Evolutionary conservation across 2,329 filamentous ascomycete genomes (phyloP).

Genomic region (Helminthosporium solani): DNA sequence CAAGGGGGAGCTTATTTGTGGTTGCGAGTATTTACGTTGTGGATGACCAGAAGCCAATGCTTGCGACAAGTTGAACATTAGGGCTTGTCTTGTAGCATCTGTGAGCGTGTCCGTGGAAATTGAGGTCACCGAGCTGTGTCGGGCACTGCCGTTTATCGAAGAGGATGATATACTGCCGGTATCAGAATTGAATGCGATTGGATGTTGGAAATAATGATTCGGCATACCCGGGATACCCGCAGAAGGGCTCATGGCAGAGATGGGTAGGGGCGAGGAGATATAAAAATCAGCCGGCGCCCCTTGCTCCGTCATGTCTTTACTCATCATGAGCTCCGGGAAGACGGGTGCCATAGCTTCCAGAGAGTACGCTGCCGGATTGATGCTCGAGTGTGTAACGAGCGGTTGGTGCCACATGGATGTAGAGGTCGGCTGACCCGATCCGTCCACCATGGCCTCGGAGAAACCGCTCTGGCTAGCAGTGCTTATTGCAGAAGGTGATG

Average conservation of each 20-base stretch:
- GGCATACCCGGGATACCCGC: conserved; percentile 66
- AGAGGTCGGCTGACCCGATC: conserved; percentile 48
- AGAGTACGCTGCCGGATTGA: conserved; percentile 66
- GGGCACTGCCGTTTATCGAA: conserved; percentile 67
- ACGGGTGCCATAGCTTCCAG: conserved; percentile 73
- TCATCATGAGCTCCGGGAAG: conserved; percentile 72
- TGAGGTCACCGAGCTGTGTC: conserved; percentile 61
- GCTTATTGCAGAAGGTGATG: conserved; percentile 93
- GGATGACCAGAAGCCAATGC: conserved; percentile 55
- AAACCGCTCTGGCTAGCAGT: conserved; percentile 89
- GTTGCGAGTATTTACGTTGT: conserved; percentile 61
- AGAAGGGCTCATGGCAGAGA: conserved; percentile 69
- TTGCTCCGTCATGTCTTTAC: conserved; percentile 71
- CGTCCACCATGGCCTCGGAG: conserved; percentile 89
- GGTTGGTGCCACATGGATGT: conserved; percentile 43
- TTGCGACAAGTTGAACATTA: conserved; percentile 63
- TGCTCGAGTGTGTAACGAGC: conserved; percentile 66
- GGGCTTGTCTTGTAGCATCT: conserved; percentile 63
- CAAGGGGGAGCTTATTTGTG: conserved; percentile 56
- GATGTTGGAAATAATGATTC: conserved; percentile 62
- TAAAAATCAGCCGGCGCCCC: conserved; percentile 68
- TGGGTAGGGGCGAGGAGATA: conserved; percentile 75
- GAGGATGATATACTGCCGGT: conserved; percentile 62
- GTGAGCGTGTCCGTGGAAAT: conserved; percentile 66
- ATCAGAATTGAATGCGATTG: conserved; percentile 70